Conservation (phyloP, 768 basidiomycete genomes). For the Tylopilus rubrobrunneus region DNA sequence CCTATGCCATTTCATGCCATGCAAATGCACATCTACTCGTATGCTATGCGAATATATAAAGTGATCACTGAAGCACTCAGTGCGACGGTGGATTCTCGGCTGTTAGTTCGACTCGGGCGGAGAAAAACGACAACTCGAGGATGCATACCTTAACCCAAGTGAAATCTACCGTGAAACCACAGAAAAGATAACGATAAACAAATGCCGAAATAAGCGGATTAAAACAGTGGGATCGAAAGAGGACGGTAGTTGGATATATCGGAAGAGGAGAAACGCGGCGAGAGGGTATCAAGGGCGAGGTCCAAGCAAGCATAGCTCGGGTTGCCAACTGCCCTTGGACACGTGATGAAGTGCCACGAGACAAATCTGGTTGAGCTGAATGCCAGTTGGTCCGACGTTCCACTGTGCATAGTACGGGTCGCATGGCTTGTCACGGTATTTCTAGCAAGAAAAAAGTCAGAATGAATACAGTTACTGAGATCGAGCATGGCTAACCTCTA, state of each 20-base stretch:
- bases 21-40: conserved; percentile 13
- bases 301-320: conserved; percentile 53
- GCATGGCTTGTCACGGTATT: conserved; percentile 5
- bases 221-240: not conserved
- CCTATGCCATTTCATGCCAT: conserved; percentile 10
- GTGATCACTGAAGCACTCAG: not conserved
- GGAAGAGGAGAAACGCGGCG: not conserved
- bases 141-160: conserved; percentile 3
- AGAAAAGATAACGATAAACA: not conserved
- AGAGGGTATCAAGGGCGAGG: conserved; percentile 11
- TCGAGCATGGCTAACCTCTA: conserved; percentile 38
- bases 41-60: conserved; percentile 4
- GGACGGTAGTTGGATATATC: not conserved
- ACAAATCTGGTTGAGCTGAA: conserved; percentile 31
- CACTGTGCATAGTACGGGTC: conserved; percentile 15
- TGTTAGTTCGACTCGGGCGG: not conserved
- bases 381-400: conserved; percentile 24
- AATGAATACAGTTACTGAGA: not conserved
- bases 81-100: not conserved
- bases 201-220: not conserved
- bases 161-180: not conserved
- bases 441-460: conserved; percentile 16
- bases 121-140: not conserved
- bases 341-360: conserved; percentile 77
- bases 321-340: conserved; percentile 78